phyloP scores from a whole-genome alignment of 768 basidiomycete species.

The Trametes cubensis region DNA sequence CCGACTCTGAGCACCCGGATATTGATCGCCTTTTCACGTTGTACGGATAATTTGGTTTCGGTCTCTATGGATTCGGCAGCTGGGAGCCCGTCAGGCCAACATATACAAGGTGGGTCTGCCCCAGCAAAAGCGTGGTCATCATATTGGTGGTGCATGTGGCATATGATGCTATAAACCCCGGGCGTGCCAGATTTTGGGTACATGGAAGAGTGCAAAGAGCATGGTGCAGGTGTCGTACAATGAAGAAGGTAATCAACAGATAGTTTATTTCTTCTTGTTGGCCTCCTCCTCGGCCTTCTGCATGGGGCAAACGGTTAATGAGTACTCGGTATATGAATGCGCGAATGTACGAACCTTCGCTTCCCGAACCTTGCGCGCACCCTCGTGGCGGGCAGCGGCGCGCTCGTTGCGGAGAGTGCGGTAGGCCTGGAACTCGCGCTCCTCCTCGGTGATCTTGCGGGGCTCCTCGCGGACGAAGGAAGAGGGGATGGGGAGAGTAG shows the following conservation, averaged over 20 bases:
- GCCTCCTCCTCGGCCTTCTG: conserved; percentile 93
- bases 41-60: not conserved
- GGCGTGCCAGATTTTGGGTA: conserved; percentile 42
- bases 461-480: conserved; percentile 76
- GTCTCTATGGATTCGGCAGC: too few relatives aligned
- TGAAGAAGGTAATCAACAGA: conserved; percentile 23
- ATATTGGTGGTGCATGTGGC: conserved; percentile 37
- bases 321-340: not conserved
- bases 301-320: conserved; percentile 27
- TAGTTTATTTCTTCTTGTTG: conserved; percentile 81
- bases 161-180: conserved; percentile 38
- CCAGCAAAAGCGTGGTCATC: conserved; percentile 23
- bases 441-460: conserved; percentile 89
- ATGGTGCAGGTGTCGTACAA: conserved; percentile 27
- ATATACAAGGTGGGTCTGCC: conserved; percentile 4
- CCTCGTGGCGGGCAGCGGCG: conserved; percentile 81
- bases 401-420: conserved; percentile 84
- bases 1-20: too few relatives aligned
- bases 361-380: conserved; percentile 82
- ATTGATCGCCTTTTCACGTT: not conserved
- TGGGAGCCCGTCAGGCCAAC: not conserved
- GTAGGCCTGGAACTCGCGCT: conserved; percentile 89
- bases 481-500: conserved; percentile 65
- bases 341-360: conserved; percentile 64
- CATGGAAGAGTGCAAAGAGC: conserved; percentile 32